A percentile compares a stretch with the other conserved stretches of the same genome.
These are phyloP conservation scores for Podospora tetraspora DNA, from an alignment of 495 filamentous ascomycete genomes.

Conservation along the genomic window DNA sequence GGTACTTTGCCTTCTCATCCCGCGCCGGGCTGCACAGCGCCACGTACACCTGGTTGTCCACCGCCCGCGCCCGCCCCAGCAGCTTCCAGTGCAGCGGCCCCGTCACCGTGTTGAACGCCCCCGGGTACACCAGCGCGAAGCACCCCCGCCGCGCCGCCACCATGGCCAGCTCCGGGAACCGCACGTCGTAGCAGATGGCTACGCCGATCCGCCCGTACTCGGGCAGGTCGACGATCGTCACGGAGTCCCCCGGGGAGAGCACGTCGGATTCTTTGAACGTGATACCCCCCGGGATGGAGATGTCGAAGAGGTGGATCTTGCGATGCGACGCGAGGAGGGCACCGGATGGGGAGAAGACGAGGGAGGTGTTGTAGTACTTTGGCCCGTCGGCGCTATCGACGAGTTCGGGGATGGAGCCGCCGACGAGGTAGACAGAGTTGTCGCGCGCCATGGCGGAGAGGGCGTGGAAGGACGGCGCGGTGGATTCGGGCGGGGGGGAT, in stretches of 20 bases:
- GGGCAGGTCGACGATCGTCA: constrained; percentile 77
- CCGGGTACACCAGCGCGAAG: constrained; percentile 86
- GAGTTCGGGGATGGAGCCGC: constrained; percentile 88
- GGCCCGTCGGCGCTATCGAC: constrained; percentile 14
- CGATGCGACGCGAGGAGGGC: constrained; percentile 77
- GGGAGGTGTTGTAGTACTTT: constrained; percentile 86
- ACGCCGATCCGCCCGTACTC: constrained; percentile 81
- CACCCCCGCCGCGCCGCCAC: constrained; percentile 69
- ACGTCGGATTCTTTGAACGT: constrained; percentile 87
- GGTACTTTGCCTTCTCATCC: constrained; percentile 70
- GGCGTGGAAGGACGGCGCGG: constrained; percentile 79
- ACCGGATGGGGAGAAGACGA: constrained; percentile 75
- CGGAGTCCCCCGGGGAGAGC: constrained; percentile 70
- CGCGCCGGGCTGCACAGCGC: constrained; percentile 87
- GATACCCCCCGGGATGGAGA: constrained; percentile 94
- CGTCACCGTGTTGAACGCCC: constrained; percentile 92
- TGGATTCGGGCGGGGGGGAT: constrained; percentile 62
- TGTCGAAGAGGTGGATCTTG: constrained; percentile 98
- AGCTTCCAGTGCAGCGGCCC: constrained; percentile 88
- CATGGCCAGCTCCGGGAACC: constrained; percentile 91
- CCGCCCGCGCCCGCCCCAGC: constrained; percentile 72
- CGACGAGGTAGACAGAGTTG: constrained; percentile 71
- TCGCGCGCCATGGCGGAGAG: constrained; percentile 73
- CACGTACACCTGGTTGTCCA: constrained; percentile 95
- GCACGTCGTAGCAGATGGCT: constrained; percentile 95